Percentiles rank a stretch among this genome's conserved stretches.
Evolutionary conservation across 139 green algal species (phyloP).

Genomic region (Tetraselmis striata): DNA sequence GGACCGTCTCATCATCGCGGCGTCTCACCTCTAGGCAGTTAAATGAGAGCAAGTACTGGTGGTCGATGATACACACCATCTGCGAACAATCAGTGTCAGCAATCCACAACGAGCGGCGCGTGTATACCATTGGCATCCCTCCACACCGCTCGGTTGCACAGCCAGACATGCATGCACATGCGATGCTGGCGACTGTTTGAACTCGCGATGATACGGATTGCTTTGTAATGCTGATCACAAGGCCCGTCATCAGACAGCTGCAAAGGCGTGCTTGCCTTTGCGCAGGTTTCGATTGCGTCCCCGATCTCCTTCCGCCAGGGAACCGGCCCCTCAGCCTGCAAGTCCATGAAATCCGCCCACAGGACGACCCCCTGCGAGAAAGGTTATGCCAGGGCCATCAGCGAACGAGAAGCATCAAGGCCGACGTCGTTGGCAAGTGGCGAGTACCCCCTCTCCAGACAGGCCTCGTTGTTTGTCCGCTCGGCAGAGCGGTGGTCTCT

Average conservation of each 20-base stretch:
- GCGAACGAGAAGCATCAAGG: too few species aligned
- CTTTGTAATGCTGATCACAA: too few species aligned
- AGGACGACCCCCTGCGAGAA: not conserved
- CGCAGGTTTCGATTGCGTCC: not conserved
- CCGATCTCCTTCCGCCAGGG: not conserved
- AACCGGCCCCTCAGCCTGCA: not conserved
- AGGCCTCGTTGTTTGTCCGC: too few species aligned
- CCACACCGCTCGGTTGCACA: too few species aligned
- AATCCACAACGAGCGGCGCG: too few species aligned
- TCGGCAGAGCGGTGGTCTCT: too few species aligned
- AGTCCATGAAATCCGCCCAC: not conserved
- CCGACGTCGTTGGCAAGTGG: not conserved
- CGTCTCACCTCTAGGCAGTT: not conserved
- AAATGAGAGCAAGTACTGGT: not conserved
- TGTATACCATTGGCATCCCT: too few species aligned
- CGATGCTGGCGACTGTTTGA: too few species aligned
- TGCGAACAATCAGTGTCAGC: too few species aligned
- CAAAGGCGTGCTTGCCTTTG: not conserved
- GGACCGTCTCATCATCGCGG: too few species aligned
- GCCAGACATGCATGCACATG: not conserved
- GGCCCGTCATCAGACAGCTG: not conserved
- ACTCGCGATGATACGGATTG: too few species aligned
- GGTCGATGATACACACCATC: not conserved
- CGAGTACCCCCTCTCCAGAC: not conserved
- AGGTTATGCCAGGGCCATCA: not conserved